Evolutionary conservation across 2,329 filamentous ascomycete genomes (phyloP).

Genomic region (Microdochium paspali): DNA sequence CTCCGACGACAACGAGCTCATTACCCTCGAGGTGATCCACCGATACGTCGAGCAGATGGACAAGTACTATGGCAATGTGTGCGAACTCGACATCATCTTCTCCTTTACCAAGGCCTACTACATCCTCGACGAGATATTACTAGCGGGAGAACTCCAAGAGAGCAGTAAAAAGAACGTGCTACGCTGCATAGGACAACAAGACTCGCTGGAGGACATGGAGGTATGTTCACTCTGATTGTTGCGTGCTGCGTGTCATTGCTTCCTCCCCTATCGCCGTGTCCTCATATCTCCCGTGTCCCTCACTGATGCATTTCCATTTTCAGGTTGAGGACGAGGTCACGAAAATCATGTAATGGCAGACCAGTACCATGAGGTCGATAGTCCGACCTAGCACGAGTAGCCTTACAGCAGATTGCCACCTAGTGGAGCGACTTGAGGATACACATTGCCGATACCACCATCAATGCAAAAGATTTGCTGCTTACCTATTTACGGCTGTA

Average conservation of each 20-base stretch:
- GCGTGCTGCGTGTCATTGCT: slow-evolving; percentile 8
- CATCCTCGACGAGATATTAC: slow-evolving; percentile 89
- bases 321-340: slow-evolving; percentile 87
- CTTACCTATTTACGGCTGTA: slow-evolving; percentile 14
- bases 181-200: slow-evolving; percentile 91
- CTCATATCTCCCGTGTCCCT: slow-evolving; percentile 18
- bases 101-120: slow-evolving; percentile 99
- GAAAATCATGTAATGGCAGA: slow-evolving; percentile 66
- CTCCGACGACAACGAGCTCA: slow-evolving; percentile 96
- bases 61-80: slow-evolving; percentile 99
- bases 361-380: neutral
- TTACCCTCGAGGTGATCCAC: slow-evolving; percentile 96
- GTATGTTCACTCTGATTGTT: slow-evolving; percentile 44
- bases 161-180: slow-evolving; percentile 99
- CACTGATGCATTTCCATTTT: slow-evolving; percentile 41
- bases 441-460: neutral
- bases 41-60: slow-evolving; percentile 99
- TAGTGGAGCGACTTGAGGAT: neutral
- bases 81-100: slow-evolving; percentile 99
- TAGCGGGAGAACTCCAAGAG: slow-evolving; percentile 96
- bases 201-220: slow-evolving; percentile 98
- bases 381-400: neutral
- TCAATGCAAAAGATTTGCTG: neutral
- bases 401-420: neutral
- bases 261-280: slow-evolving; percentile 20